phyloP scores from a whole-genome alignment of 2,329 filamentous ascomycete genomes.

The Aaosphaeria arxii region DNA sequence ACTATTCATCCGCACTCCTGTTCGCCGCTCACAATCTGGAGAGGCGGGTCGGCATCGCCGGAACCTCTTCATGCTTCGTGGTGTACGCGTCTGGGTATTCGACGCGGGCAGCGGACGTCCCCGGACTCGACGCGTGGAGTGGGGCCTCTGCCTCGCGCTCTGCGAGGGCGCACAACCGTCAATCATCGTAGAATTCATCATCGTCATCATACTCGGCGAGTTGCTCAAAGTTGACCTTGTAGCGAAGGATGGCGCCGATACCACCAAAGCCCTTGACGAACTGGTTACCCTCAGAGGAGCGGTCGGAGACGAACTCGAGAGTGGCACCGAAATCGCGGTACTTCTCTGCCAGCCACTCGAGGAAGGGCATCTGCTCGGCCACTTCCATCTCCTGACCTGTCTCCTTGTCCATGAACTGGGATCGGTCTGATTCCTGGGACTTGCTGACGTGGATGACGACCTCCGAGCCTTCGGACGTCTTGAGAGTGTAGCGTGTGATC shows the following conservation, averaged over 20 bases:
- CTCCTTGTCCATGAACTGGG: constrained; percentile 90
- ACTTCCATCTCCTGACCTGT: constrained; percentile 98
- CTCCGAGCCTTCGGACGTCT: constrained; percentile 70
- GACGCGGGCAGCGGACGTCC: constrained; percentile 51
- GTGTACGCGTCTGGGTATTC: constrained; percentile 30
- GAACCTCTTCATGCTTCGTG: constrained; percentile 26
- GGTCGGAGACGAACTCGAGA: constrained; percentile 95
- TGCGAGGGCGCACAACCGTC: constrained; percentile 86
- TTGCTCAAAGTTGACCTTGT: constrained; percentile 99
- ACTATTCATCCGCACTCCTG: constrained; percentile 33
- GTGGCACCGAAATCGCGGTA: constrained; percentile 97
- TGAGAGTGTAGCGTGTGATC: constrained; percentile 86
- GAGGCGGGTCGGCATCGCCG: constrained; percentile 34
- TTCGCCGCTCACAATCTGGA: constrained; percentile 38
- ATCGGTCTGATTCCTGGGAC: constrained; percentile 73
- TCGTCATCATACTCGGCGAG: constrained; percentile 85
- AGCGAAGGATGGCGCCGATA: constrained; percentile 93
- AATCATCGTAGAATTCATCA: constrained; percentile 89
- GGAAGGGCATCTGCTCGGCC: constrained; percentile 80
- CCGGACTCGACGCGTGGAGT: constrained; percentile 51
- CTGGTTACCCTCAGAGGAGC: constrained; percentile 97
- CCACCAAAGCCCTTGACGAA: constrained; percentile 99
- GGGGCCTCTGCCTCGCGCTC: constrained; percentile 79
- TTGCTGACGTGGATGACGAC: constrained; percentile 85
- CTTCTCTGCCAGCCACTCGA: constrained; percentile 99